phyloP scores from a whole-genome alignment of 1,284 basidiomycete species.

The Ceratobasidium theobromae region DNA sequence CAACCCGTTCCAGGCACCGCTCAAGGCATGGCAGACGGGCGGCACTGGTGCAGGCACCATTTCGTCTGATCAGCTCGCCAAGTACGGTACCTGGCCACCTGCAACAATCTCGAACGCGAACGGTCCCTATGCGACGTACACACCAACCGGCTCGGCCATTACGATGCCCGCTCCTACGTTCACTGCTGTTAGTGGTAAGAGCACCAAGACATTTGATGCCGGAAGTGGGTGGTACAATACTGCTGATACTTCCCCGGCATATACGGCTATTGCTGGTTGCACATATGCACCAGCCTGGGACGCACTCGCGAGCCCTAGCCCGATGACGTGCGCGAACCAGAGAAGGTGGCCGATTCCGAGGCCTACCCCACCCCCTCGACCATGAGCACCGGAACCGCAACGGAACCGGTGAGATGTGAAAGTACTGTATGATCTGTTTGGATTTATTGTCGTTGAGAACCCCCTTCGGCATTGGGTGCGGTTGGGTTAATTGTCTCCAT shows the following conservation, averaged over 20 bases:
- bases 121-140: conserved; percentile 44
- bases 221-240: conserved; percentile 66
- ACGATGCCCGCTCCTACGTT: conserved; percentile 38
- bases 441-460: too few relatives aligned
- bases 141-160: conserved; percentile 48
- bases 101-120: conserved; percentile 49
- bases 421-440: background rate
- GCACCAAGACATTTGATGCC: conserved; percentile 47
- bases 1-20: conserved; percentile 59
- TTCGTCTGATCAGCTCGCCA: conserved; percentile 49
- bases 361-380: background rate
- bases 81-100: conserved; percentile 61
- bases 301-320: conserved; percentile 41
- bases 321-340: conserved; percentile 10
- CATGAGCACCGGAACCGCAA: background rate
- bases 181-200: conserved; percentile 42
- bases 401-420: background rate
- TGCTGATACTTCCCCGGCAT: conserved; percentile 43
- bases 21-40: conserved; percentile 72
- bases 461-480: too few relatives aligned
- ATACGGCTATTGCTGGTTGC: conserved; percentile 61
- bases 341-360: conserved; percentile 3
- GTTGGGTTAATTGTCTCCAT: background rate
- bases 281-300: conserved; percentile 65
- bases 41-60: conserved; percentile 69